Percentiles rank a stretch among this genome's conserved stretches.
These are phyloP conservation scores for Paramecium sonneborni DNA, from an alignment of 73 alveolate species.

Conservation along the genomic window DNA sequence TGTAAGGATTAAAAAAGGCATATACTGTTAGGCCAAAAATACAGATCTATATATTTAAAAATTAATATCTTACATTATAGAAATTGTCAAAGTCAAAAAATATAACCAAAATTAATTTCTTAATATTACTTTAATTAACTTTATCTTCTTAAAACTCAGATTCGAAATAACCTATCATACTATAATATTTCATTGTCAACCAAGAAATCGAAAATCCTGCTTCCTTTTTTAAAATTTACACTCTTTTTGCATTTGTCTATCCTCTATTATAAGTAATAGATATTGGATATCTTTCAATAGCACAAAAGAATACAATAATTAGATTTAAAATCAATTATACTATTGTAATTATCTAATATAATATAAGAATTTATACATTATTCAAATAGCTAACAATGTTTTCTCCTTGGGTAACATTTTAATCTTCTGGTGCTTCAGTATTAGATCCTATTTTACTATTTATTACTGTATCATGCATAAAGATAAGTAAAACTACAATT, in stretches of 20 bases:
- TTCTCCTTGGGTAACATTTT: not conserved
- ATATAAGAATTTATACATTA: conserved; percentile 15
- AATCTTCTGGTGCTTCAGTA: conserved; percentile 43
- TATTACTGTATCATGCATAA: conserved; percentile 50
- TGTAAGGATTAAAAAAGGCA: conserved; percentile 64
- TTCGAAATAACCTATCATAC: not conserved
- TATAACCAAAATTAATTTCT: not conserved
- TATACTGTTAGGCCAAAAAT: conserved; percentile 56
- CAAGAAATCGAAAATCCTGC: conserved; percentile 60
- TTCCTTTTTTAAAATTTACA: conserved; percentile 45
- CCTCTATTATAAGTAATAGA: conserved; percentile 57
- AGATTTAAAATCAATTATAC: conserved; percentile 20
- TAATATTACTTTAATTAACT: not conserved
- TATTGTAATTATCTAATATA: conserved; percentile 20
- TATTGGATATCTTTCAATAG: conserved; percentile 64
- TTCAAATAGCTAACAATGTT: conserved; percentile 3
- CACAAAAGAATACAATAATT: conserved; percentile 60
- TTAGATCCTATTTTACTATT: conserved; percentile 25
- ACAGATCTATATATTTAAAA: not conserved
- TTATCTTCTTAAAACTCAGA: not conserved
- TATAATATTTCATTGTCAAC: not conserved
- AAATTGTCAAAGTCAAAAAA: conserved; percentile 31
- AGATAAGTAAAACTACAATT: conserved; percentile 34
- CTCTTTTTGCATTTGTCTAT: conserved; percentile 26
- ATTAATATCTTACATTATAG: not conserved